Evolutionary conservation across 1,284 basidiomycete genomes (phyloP).

Genomic region (Hypsizygus ulmarius): DNA sequence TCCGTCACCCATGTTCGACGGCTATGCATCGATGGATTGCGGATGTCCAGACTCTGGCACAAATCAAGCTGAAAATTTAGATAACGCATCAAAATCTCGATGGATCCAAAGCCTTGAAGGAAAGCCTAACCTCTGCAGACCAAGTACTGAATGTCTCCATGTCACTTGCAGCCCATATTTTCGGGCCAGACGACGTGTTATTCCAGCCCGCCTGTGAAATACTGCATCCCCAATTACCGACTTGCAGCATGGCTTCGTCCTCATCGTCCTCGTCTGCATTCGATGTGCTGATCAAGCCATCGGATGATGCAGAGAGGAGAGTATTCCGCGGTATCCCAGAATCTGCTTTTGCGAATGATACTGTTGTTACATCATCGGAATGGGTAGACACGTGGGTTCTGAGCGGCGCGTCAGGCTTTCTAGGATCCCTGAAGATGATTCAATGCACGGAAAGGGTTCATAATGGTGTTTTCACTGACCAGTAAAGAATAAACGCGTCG

Average conservation of each 20-base stretch:
- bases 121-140: slow-evolving; percentile 55
- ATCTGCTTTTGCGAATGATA: slow-evolving; percentile 49
- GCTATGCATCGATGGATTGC: slow-evolving; percentile 48
- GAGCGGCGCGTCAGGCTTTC: slow-evolving; percentile 38
- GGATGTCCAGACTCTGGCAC: slow-evolving; percentile 48
- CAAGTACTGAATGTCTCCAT: slow-evolving; percentile 84
- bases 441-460: background rate
- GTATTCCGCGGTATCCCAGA: slow-evolving; percentile 30
- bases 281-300: slow-evolving; percentile 68
- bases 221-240: slow-evolving; percentile 75
- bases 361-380: slow-evolving; percentile 73
- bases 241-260: slow-evolving; percentile 67
- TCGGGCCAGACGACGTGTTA: slow-evolving; percentile 24
- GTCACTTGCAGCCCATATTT: slow-evolving; percentile 74
- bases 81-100: background rate
- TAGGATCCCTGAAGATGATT: slow-evolving; percentile 47
- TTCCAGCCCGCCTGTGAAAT: slow-evolving; percentile 74
- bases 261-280: slow-evolving; percentile 69
- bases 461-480: slow-evolving; percentile 57
- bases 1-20: slow-evolving; percentile 59
- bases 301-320: slow-evolving; percentile 68
- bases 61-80: slow-evolving; percentile 47
- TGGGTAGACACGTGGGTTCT: slow-evolving; percentile 57
- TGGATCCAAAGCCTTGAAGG: background rate
- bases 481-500: slow-evolving; percentile 70